Base-by-base conservation (phyloP, 1,139 yeast genomes). In the Citeromyces siamensis region DNA sequence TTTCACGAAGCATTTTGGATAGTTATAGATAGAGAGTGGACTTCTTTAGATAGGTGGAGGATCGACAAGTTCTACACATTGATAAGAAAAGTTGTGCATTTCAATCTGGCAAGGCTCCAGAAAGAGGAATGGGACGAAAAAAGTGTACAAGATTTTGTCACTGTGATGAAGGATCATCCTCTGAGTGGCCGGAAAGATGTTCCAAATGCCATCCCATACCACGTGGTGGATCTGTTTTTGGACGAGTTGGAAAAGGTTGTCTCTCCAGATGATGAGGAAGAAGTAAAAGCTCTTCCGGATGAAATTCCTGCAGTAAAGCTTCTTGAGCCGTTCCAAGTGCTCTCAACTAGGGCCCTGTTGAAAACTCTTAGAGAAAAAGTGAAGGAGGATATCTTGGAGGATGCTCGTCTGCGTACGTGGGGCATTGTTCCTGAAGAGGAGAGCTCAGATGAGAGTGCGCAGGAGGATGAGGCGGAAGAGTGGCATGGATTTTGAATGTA, bases 1-100 rank as follows among this genome's bases (percentile, higher is more conserved):
- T 85, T 86, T 50, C 64, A 75, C 33, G 67, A 71, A 40, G 83
- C 95, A 1, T 90, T 86, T 53, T 90, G 96, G 95, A 63, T 61
- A 31, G 72, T 90, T 22, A 71, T 88, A 52, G 66, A 72, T 42
- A 67, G 75, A 43, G 95, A 90, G 56, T 90, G 98, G 98, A 69
- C 75, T 40, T 64, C 66, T 16, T 69, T 90, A 40, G 98, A 90
- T 58, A 79, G 78, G 46, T 78, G 81, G 76, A 84, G 85, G 64
- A 51, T 88, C 39, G 96, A 90, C 60, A 90, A 90, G 58, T 90
- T 71, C 58, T 74, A 83, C 49, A 60, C 88, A 58, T 64, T 90
- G 45, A 68, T 88, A 44, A 75, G 98, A 64, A 68, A 90, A 51
- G 79, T 78, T 18, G 60, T 84, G 35, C 72, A 76, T 45, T 81